A percentile compares a stretch with the other conserved stretches of the same genome.
Conservation (phyloP, 768 basidiomycete species). For the Xerocomellus chrysenteron region DNA sequence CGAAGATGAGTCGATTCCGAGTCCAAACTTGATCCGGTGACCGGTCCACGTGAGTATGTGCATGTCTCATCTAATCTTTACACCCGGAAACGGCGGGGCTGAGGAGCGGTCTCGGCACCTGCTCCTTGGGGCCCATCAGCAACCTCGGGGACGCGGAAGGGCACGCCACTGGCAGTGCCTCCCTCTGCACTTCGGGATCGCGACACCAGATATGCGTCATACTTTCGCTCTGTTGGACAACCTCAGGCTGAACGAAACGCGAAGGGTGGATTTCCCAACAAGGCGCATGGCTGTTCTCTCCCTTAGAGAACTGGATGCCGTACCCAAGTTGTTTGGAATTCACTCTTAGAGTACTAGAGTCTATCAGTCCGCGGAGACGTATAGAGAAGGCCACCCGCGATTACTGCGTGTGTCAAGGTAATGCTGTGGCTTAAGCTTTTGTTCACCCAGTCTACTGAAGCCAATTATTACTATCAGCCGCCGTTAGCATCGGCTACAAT, state of each 20-base stretch:
- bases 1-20: too few relatives aligned
- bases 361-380: not conserved
- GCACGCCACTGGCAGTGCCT: too few relatives aligned
- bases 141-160: not conserved
- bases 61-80: not conserved
- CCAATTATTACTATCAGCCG: too few relatives aligned
- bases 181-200: not conserved
- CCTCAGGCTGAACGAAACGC: not conserved
- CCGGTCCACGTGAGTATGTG: not conserved
- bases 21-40: not conserved
- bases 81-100: not conserved
- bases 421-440: too few relatives aligned
- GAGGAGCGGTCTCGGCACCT: not conserved
- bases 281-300: not conserved
- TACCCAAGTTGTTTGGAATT: too few relatives aligned
- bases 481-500: not conserved
- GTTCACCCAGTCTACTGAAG: not conserved
- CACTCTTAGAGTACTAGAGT: too few relatives aligned
- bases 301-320: not conserved
- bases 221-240: too few relatives aligned
- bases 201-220: not conserved
- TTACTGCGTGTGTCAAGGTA: not conserved
- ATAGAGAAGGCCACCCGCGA: too few relatives aligned
- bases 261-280: not conserved
- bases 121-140: not conserved